A percentile compares a stretch with the other conserved stretches of the same genome.
Evolutionary conservation across 73 alveolate species (phyloP).

Genomic region (Blepharisma stoltei): DNA sequence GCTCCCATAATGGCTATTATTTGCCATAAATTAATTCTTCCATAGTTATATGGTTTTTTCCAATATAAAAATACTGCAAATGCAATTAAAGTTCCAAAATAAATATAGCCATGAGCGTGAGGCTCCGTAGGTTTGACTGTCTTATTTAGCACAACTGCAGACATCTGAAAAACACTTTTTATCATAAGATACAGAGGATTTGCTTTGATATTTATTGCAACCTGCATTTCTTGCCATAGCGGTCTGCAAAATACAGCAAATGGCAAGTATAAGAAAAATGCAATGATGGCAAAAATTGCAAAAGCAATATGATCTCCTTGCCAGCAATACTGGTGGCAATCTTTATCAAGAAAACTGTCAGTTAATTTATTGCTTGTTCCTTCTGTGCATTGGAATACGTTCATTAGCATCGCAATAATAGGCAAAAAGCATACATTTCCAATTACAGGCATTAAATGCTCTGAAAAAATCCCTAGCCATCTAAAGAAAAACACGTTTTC

Average conservation of each 20-base stretch:
- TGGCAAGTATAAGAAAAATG: neutral
- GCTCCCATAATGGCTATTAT: neutral
- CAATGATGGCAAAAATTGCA: neutral
- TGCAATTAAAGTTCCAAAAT: neutral
- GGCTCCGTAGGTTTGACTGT: neutral
- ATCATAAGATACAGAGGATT: neutral
- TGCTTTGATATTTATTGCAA: neutral
- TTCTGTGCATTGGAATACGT: neutral
- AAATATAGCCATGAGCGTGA: neutral
- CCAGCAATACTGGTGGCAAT: neutral
- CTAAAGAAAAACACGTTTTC: neutral
- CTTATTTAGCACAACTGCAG: neutral
- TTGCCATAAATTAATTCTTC: neutral
- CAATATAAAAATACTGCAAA: neutral
- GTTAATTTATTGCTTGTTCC: neutral
- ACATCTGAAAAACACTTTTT: neutral
- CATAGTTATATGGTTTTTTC: neutral
- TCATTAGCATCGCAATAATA: neutral
- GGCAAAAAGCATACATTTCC: neutral
- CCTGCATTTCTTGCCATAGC: neutral
- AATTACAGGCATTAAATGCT: neutral
- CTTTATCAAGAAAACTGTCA: neutral
- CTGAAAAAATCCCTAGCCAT: neutral
- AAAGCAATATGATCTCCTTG: neutral
- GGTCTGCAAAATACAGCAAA: neutral